A percentile compares a stretch with the other conserved stretches of the same genome.
These are phyloP conservation scores for Crinitomyces ghanaensis DNA, from an alignment of 805 yeast genomes.

Conservation along the genomic window DNA sequence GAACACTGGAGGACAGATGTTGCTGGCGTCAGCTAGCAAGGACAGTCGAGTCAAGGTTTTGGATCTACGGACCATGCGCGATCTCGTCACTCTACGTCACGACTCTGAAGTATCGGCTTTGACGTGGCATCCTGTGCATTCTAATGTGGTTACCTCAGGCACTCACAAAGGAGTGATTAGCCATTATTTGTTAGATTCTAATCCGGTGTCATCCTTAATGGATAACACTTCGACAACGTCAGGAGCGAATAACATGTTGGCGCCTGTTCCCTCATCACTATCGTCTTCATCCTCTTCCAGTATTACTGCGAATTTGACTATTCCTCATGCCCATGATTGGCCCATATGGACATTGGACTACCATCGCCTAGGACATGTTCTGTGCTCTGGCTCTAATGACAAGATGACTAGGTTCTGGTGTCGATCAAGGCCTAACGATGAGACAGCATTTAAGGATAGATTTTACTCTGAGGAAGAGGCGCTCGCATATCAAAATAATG, in stretches of 20 bases:
- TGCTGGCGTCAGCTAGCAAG: conserved; percentile 77
- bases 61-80: conserved; percentile 79
- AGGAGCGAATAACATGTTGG: no score
- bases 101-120: conserved; percentile 78
- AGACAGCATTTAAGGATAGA: conserved; percentile 67
- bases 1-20: conserved; percentile 57
- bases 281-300: no score
- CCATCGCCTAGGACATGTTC: conserved; percentile 87
- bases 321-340: conserved; percentile 91
- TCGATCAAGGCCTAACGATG: conserved; percentile 83
- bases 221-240: conserved; percentile 22
- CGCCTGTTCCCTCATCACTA: no score
- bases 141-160: conserved; percentile 69
- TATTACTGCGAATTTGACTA: conserved; percentile 31
- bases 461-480: conserved; percentile 51
- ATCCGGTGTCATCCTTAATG: conserved; percentile 13
- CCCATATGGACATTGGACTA: conserved; percentile 83
- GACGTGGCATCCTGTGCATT: conserved; percentile 88
- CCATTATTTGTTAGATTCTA: conserved; percentile 56
- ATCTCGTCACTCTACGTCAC: conserved; percentile 55
- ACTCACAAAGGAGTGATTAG: conserved; percentile 80
- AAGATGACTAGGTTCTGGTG: conserved; percentile 91
- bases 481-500: conserved; percentile 2
- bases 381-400: conserved; percentile 90
- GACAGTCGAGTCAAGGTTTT: conserved; percentile 82